Evolutionary conservation across 768 basidiomycete genomes (phyloP).

Genomic region (Hypsizygus marmoreus): DNA sequence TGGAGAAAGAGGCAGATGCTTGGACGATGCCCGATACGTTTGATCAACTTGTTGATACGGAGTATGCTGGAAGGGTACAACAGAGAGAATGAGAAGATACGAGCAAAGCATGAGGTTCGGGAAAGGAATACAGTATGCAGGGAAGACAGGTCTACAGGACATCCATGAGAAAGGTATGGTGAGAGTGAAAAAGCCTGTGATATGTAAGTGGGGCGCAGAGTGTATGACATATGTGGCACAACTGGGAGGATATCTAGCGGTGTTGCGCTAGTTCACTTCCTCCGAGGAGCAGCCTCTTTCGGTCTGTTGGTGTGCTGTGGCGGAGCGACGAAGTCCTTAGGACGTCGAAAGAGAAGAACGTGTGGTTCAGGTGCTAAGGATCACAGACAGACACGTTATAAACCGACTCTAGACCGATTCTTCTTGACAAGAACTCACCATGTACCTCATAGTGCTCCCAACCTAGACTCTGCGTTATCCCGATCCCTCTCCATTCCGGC

Average conservation of each 20-base stretch:
- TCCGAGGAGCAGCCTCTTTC: conserved; percentile 35
- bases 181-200: conserved; percentile 4
- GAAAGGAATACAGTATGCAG: conserved; percentile 9
- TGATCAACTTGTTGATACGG: no score
- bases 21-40: no score
- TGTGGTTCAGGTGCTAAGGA: conserved; percentile 89
- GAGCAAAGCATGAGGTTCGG: conserved; percentile 13
- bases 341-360: conserved; percentile 88
- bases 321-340: conserved; percentile 65
- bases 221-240: neutral
- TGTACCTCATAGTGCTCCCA: conserved; percentile 99
- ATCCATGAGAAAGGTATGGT: conserved; percentile 7
- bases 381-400: conserved; percentile 5
- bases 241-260: no score
- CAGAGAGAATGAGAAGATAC: conserved; percentile 1
- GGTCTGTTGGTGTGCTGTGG: conserved; percentile 42
- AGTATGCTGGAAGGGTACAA: neutral
- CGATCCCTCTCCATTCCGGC: conserved; percentile 93
- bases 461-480: conserved; percentile 93
- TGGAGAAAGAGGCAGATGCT: neutral
- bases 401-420: neutral
- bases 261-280: conserved; percentile 41
- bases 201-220: conserved; percentile 8
- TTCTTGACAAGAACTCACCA: conserved; percentile 47
- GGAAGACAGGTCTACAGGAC: conserved; percentile 12